phyloP scores from a whole-genome alignment of 108 stramenopile genomes.

The Skeletonema menzelii region DNA sequence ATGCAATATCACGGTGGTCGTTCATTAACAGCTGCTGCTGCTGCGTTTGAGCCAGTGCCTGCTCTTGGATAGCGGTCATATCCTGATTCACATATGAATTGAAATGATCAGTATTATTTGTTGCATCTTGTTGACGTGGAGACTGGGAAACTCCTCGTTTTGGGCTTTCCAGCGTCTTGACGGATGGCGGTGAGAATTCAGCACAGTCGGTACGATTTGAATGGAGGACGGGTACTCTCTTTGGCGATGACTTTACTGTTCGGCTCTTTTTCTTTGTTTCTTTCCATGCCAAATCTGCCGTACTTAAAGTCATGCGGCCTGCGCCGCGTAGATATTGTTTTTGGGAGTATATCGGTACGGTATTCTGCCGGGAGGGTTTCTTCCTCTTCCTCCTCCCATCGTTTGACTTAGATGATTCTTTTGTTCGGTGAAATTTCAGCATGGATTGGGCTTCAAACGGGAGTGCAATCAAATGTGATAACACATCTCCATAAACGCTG shows the following conservation, averaged over 20 bases:
- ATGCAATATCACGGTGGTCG: neutral
- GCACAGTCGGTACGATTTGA: neutral
- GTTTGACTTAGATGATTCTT: neutral
- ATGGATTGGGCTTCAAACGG: neutral
- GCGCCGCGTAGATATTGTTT: neutral
- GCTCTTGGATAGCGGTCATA: neutral
- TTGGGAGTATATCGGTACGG: neutral
- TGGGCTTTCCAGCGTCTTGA: neutral
- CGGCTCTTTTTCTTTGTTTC: neutral
- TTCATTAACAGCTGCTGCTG: neutral
- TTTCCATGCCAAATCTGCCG: neutral
- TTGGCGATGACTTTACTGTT: neutral
- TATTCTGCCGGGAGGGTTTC: neutral
- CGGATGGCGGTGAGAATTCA: neutral
- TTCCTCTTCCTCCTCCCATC: neutral
- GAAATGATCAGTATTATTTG: neutral
- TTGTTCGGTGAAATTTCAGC: neutral
- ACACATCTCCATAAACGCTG: neutral
- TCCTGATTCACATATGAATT: neutral
- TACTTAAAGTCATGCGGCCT: neutral
- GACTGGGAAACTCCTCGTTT: neutral
- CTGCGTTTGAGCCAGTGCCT: neutral
- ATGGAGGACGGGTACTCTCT: neutral
- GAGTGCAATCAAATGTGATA: neutral
- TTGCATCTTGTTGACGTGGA: neutral